Conservation (phyloP, 352 stramenopile genomes). For the Globisporangium yorkense region DNA sequence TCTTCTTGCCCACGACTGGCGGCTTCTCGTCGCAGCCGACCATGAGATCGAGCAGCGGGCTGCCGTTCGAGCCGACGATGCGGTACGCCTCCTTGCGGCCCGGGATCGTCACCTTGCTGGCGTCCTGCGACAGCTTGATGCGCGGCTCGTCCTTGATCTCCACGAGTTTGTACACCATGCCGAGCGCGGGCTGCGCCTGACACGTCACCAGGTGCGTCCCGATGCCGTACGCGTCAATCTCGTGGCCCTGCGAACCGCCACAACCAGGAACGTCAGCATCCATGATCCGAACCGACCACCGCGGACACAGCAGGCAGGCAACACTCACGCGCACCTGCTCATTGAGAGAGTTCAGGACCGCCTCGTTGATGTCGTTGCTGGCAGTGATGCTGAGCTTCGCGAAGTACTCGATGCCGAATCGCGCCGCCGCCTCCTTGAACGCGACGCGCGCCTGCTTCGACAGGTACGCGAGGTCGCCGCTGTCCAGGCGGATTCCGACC, state of each 20-base stretch:
- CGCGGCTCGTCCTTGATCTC: conserved; percentile 93
- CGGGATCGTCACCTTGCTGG: conserved; percentile 94
- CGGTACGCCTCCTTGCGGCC: conserved; percentile 89
- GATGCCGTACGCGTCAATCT: conserved; percentile 95
- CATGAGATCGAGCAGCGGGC: conserved; percentile 90
- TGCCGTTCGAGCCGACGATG: conserved; percentile 84
- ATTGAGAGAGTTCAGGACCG: conserved; percentile 92
- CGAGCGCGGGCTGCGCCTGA: conserved; percentile 96
- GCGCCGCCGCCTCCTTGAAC: conserved; percentile 46
- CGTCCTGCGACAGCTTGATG: conserved; percentile 98
- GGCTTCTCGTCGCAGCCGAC: conserved; percentile 77
- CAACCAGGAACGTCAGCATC: neutral
- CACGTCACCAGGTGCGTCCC: conserved; percentile 96
- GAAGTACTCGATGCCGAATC: conserved; percentile 72
- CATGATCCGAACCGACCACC: neutral
- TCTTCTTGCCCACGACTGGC: conserved; percentile 78
- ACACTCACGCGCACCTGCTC: conserved; percentile 66
- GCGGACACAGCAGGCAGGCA: neutral
- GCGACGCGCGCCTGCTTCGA: conserved; percentile 80
- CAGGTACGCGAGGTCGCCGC: conserved; percentile 96
- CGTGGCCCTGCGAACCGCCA: conserved; percentile 65
- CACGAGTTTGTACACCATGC: conserved; percentile 99
- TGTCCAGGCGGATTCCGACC: conserved; percentile 95
- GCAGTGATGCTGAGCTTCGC: conserved; percentile 92
- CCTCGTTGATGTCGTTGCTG: conserved; percentile 99